Conservation (phyloP, 352 stramenopile genomes). For the Phytophthora sp. region DNA sequence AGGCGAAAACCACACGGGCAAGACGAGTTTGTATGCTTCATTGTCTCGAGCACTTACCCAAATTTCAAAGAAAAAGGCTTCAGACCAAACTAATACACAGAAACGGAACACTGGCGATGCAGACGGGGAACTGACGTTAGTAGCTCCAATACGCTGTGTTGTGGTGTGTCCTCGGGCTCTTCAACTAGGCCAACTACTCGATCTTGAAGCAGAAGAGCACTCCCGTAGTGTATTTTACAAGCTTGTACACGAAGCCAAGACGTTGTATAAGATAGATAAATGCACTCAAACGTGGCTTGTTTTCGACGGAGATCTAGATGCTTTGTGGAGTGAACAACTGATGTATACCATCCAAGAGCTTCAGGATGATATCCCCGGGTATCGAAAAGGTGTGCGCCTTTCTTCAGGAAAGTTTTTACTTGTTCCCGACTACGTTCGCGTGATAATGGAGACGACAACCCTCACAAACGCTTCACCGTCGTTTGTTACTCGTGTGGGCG, state of each 20-base stretch:
- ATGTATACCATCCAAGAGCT: conserved; percentile 40
- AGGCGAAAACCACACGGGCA: conserved; percentile 52
- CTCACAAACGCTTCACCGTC: conserved; percentile 55
- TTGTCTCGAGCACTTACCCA: conserved; percentile 41
- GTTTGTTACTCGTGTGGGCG: conserved; percentile 53
- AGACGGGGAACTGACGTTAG: conserved; percentile 5
- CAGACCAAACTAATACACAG: neutral
- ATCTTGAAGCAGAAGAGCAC: conserved; percentile 19
- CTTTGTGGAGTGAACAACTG: conserved; percentile 57
- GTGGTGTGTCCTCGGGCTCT: conserved; percentile 56
- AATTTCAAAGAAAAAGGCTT: conserved; percentile 10
- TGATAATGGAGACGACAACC: conserved; percentile 65
- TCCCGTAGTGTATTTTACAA: conserved; percentile 45
- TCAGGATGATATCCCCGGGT: conserved; percentile 13
- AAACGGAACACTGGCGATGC: neutral
- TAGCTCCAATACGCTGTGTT: conserved; percentile 32
- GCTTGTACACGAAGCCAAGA: conserved; percentile 56
- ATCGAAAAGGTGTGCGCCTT: conserved; percentile 41
- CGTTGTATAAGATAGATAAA: conserved; percentile 12
- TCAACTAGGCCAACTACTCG: conserved; percentile 39
- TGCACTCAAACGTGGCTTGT: conserved; percentile 62
- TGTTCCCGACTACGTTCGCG: conserved; percentile 41
- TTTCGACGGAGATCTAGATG: conserved; percentile 63
- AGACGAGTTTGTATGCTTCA: conserved; percentile 57
- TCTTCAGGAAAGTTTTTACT: conserved; percentile 44